Evolutionary conservation across 352 stramenopile species (phyloP), one percentile per base, ranked within the genome.

Genomic region (Phytophthora tubulina): DNA sequence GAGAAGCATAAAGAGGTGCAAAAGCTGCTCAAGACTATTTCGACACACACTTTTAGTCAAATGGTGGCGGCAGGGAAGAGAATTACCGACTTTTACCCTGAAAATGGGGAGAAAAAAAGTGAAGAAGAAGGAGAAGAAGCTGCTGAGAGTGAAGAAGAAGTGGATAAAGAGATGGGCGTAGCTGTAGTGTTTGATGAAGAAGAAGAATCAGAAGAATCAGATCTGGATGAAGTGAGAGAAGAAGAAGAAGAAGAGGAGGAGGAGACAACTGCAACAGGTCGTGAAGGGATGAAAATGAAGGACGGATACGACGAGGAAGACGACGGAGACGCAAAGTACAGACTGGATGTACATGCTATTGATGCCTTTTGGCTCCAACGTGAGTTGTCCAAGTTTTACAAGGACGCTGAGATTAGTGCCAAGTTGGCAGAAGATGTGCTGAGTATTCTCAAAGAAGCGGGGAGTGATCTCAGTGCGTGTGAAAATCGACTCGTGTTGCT

Each of bases 311-410:
- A 90, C 13, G 86, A 91, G 3, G 81, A 94, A 42, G 85, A 92
- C n/a, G 80, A 88, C 0, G 69, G 55, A 41, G 81, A 96, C 45
- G 81, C 76, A 31, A 86, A 84, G 65, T 92, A 95, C 51, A 78
- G 90, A 27, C 80, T 99, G 4, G 93, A 91, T 10, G 95, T 99
- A 8, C 94, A 99, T 67, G 93, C 98, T 64, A 99, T 99, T 61
- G 98, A 99, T 80, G 97, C 97, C 1, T 98, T 99, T 81, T 99
- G 97, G 92, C 80, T 99, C 3, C 97, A 99, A 78, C 91, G 98
- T 27, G 86, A 99, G 74, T 81, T 99, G 13, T 96, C 93, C 27
- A 94, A 97, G 61, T 98, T 96, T 69, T 98, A 99, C 71, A 95
- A 97, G 30, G 98, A 99, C 78, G 97, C 97, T 1, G 92, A 98